Evolutionary conservation across 768 basidiomycete genomes (phyloP), one percentile per base, ranked within the genome.

Genomic region (Cyclocybe aegerita): DNA sequence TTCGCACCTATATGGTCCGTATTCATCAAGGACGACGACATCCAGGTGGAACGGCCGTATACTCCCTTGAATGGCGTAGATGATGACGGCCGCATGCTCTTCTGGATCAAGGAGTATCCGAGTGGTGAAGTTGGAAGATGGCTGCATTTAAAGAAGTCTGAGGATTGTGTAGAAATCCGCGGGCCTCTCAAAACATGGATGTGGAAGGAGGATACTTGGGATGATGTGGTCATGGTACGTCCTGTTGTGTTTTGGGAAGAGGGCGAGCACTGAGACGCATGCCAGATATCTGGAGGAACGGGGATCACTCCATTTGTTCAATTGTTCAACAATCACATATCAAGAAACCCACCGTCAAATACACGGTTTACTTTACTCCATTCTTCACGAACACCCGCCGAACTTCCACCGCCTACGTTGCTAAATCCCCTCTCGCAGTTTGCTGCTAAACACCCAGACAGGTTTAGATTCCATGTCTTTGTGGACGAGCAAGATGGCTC

Each of bases 281-380:
- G 3, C 32, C 48, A 93, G 91, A 84, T 93, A 48, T 92, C 90
- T 39, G 91, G 91, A 34, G 91, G 91, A 23, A 93, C 91, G 4
- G 91, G 92, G 29, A 85, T 93, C 43, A 86, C 91, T 11, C 92
- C 91, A 3, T 93, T 93, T 64, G 83, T 82, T 60, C 91, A 93
- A 61, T 73, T 93, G 14, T 72, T 92, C 50, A 76, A 86, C 59
- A 68, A 68, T 6, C 60, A 79, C 10, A 80, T 90, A 38, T 68
- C 68, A 14, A 62, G 63, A 48, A 50, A 53, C 36, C 40, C 58
- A 55, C 36, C 54, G 17, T 53, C 69, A 15, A 65, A 63, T 29
- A 82, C 87, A 39, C 82, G 78, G 2, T 86, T 87, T 61, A 90
- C 84, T 0, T 66, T 93, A 4, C 70, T 93, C 17, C 91, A 93